Conservation (phyloP, 129 eudicot genomes). For the Arctium minus region DNA sequence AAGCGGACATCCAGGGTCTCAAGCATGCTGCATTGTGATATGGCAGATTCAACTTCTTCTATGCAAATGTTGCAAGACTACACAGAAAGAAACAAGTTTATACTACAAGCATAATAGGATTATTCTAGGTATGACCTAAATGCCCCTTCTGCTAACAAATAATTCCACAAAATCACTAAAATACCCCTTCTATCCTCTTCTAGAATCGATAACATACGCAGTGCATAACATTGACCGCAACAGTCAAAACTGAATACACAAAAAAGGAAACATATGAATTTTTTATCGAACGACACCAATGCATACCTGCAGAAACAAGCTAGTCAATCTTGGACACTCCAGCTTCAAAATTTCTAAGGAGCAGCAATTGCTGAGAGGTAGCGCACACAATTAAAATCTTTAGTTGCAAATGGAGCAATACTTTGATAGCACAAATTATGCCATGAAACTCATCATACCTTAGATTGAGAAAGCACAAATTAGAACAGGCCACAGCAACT, state of each 20-base stretch:
- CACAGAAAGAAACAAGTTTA: background rate
- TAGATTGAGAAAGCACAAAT: slow-evolving; percentile 78
- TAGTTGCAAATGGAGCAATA: background rate
- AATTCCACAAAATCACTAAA: background rate
- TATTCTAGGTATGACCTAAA: background rate
- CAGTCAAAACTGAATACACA: background rate
- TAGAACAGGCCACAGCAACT: slow-evolving; percentile 74
- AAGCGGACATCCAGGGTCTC: slow-evolving; percentile 98
- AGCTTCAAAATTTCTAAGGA: slow-evolving; percentile 86
- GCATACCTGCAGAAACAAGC: slow-evolving; percentile 92
- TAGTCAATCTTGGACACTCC: slow-evolving; percentile 76
- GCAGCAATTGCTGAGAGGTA: slow-evolving; percentile 69
- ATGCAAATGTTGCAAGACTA: slow-evolving; percentile 87
- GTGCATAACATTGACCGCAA: background rate
- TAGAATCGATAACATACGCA: background rate
- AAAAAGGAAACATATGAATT: background rate
- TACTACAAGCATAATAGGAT: background rate
- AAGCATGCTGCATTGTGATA: slow-evolving; percentile 62
- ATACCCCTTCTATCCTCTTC: background rate
- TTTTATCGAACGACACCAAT: background rate
- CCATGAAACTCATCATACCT: slow-evolving; percentile 39
- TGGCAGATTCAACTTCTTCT: slow-evolving; percentile 79
- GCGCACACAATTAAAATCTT: background rate
- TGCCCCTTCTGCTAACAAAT: background rate
- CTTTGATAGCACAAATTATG: background rate